Base-by-base conservation (phyloP, 2,329 filamentous ascomycete species). In the Truncatella angustata region DNA sequence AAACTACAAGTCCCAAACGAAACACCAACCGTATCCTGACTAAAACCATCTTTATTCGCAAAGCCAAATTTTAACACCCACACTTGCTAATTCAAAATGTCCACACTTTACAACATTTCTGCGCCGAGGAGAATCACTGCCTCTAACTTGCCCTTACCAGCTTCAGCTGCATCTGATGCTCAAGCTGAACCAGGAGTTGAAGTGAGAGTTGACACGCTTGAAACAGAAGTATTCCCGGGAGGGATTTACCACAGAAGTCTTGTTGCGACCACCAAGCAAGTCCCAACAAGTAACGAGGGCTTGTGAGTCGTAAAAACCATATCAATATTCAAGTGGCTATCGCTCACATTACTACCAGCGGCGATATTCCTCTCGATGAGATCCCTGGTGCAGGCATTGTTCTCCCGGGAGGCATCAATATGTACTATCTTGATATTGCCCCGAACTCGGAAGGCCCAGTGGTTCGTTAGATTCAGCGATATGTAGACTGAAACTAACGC, bases 271-370 rank as follows among this genome's bases (percentile, higher is more conserved):
- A 55, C 49, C 54, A 60, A 55, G 47, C 3, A 82, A 68, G 21
- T 84, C 68, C 53, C 77, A 74, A 30, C 91, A 81, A 2, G 85
- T 85, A 7, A 91, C 77, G 5, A 91, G 78, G 35, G 90, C 83
- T 47, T 91, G 83, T n/a, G 95, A 74, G 12, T 90, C 76, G 46
- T 14, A 5, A 4, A 21, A 7, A 3, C 20, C 10, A 35, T 35
- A 26, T 18, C 43, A 34, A 4, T 10, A 12, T 14, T 46, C 21
- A 3, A 9, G n/a, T 24, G 4, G 20, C 6, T 5, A 7, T 21
- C 21, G 12, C 30, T 49, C 18, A 47, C 49, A 7, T 34, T 18
- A 37, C 28, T 24, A 9, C 24, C 37, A 63, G 61, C 49, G 63
- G 61, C 23, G 52, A 55, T 14, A 52, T 66, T 20, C 51, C 59